A percentile compares a stretch with the other conserved stretches of the same genome.
Conservation (phyloP, 345 rosid genomes). For the Arabidopsis suecica region DNA sequence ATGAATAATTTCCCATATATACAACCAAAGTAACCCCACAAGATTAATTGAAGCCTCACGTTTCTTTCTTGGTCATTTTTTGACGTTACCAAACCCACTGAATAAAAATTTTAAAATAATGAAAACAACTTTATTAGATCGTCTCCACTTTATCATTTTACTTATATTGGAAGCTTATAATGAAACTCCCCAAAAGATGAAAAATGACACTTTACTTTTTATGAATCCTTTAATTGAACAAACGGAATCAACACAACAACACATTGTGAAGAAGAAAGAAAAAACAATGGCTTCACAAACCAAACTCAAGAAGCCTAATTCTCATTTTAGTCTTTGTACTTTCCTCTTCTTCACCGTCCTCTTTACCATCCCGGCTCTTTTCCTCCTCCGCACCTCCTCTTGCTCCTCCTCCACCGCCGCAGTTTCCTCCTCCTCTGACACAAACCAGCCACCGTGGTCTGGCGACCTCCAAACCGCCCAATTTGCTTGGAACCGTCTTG, state of each 20-base stretch:
- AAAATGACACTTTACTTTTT: conserved; percentile 25
- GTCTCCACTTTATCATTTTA: conserved; percentile 40
- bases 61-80: conserved; percentile 41
- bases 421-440: conserved; percentile 16
- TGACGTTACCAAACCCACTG: conserved; percentile 48
- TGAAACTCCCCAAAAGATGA: conserved; percentile 14
- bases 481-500: conserved; percentile 80
- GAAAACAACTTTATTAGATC: conserved; percentile 38
- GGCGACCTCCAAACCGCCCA: conserved; percentile 71
- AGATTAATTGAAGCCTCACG: conserved; percentile 37
- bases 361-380: conserved; percentile 80
- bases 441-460: conserved; percentile 54
- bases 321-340: conserved; percentile 57
- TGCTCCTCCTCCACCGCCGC: conserved; percentile 43
- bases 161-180: conserved; percentile 43
- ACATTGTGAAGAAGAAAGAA: conserved; percentile 24
- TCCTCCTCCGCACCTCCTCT: conserved; percentile 68
- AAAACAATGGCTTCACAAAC: conserved; percentile 60
- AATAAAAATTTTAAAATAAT: neutral
- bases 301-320: conserved; percentile 59
- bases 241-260: conserved; percentile 2
- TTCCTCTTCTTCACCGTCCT: conserved; percentile 77
- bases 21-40: conserved; percentile 22
- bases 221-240: conserved; percentile 35
- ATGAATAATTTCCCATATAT: conserved; percentile 35